Conservation (phyloP, 441 rosid genomes). For the Aleurites moluccanus region DNA sequence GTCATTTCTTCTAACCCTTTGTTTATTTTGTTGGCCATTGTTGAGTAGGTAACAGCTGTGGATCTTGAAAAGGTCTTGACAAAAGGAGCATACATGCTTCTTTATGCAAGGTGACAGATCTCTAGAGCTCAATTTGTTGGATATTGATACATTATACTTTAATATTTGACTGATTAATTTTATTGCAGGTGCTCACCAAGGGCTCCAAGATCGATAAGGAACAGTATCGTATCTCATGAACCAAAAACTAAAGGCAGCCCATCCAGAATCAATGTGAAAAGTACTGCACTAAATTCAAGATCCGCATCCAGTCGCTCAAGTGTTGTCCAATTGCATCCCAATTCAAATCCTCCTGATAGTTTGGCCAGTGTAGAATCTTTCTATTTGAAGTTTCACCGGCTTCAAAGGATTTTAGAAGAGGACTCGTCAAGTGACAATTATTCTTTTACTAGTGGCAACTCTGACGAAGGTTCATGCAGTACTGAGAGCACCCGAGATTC, state of each 20-base stretch:
- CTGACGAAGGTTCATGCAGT: conserved; percentile 87
- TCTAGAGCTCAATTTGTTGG: conserved; percentile 15
- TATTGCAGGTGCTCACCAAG: conserved; percentile 80
- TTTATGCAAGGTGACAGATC: conserved; percentile 74
- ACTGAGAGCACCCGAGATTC: conserved; percentile 82
- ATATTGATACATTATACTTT: not conserved
- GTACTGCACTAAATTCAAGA: conserved; percentile 29
- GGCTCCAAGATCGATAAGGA: conserved; percentile 72
- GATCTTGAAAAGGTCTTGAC: conserved; percentile 71
- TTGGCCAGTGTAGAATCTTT: conserved; percentile 54
- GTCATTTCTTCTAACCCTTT: not conserved
- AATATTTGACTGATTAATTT: conserved; percentile 18
- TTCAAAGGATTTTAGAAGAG: conserved; percentile 65
- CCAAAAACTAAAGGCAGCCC: conserved; percentile 36
- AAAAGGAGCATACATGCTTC: conserved; percentile 84
- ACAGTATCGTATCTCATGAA: conserved; percentile 40
- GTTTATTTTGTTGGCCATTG: conserved; percentile 12
- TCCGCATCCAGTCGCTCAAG: conserved; percentile 29
- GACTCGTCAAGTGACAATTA: conserved; percentile 86
- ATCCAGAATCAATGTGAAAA: conserved; percentile 33
- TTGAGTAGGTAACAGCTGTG: conserved; percentile 63
- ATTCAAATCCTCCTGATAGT: conserved; percentile 33
- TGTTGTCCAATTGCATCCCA: conserved; percentile 26
- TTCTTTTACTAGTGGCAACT: conserved; percentile 81
- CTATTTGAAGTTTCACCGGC: conserved; percentile 57